These are phyloP conservation scores for Termitomyces sp. DNA, from an alignment of 768 basidiomycete genomes.

Conservation along the genomic window DNA sequence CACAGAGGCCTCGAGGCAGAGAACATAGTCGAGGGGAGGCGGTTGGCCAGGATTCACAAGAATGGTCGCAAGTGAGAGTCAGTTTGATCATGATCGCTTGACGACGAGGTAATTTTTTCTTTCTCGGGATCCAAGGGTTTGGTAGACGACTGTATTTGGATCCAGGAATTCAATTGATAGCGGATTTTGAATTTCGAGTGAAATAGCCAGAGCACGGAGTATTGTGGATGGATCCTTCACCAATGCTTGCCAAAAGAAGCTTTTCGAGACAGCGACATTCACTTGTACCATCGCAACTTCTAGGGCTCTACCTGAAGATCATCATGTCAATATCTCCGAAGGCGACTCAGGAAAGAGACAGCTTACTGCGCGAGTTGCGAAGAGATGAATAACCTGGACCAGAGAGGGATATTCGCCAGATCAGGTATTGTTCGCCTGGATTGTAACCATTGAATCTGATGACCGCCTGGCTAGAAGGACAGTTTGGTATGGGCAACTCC, in stretches of 20 bases:
- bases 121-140: background rate
- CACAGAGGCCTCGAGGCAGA: background rate
- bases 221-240: constrained; percentile 30
- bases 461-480: constrained; percentile 19
- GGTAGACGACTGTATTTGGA: constrained; percentile 5
- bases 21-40: background rate
- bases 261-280: constrained; percentile 27
- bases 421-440: constrained; percentile 17
- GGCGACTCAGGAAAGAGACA: background rate
- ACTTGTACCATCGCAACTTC: constrained; percentile 35
- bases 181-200: constrained; percentile 33
- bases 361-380: constrained; percentile 25
- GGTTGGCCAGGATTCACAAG: background rate
- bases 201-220: constrained; percentile 34
- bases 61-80: background rate
- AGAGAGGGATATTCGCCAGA: constrained; percentile 30
- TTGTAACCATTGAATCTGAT: constrained; percentile 24
- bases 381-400: constrained; percentile 16
- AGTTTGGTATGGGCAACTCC: constrained; percentile 17
- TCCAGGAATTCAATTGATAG: constrained; percentile 29
- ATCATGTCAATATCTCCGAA: background rate
- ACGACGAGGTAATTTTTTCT: constrained; percentile 9
- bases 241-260: constrained; percentile 28
- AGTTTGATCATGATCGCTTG: background rate
- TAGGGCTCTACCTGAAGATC: constrained; percentile 19